phyloP scores from a whole-genome alignment of 106 monocot genomes.

The Phalaenopsis aphrodite region DNA sequence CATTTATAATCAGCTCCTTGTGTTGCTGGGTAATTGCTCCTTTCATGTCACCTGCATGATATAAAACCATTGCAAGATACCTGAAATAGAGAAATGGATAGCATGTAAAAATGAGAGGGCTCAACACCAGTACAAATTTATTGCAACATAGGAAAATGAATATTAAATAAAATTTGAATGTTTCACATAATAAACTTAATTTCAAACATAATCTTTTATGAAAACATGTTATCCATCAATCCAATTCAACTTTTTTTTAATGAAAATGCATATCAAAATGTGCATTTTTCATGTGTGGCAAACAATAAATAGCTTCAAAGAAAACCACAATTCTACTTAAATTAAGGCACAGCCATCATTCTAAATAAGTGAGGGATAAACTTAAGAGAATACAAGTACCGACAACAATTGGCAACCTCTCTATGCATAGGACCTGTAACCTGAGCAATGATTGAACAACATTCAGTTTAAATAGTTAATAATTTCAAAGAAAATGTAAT shows the following conservation, averaged over 20 bases:
- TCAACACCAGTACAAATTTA: background rate
- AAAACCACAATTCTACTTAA: background rate
- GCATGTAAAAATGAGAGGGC: background rate
- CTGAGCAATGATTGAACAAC: constrained; percentile 29
- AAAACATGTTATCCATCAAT: background rate
- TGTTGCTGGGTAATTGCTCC: constrained; percentile 98
- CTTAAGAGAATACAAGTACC: constrained; percentile 28
- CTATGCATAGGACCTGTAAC: constrained; percentile 97
- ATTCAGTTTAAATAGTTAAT: background rate
- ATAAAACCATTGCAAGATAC: constrained; percentile 94
- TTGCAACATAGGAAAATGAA: background rate
- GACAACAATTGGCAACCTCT: constrained; percentile 94
- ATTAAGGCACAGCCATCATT: background rate
- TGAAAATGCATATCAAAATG: background rate
- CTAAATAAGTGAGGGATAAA: background rate
- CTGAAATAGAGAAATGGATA: constrained; percentile 28
- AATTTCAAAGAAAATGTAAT: background rate
- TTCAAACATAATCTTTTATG: background rate
- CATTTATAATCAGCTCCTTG: constrained; percentile 97
- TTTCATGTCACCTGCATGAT: constrained; percentile 89
- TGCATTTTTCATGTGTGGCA: background rate
- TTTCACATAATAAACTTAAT: background rate
- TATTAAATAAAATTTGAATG: background rate
- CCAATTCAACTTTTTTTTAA: background rate
- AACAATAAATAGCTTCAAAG: background rate